Percentiles rank a stretch among this genome's conserved stretches.
These are phyloP conservation scores for Alternaria ethzedia DNA, from an alignment of 2,329 filamentous ascomycete genomes.

Conservation along the genomic window DNA sequence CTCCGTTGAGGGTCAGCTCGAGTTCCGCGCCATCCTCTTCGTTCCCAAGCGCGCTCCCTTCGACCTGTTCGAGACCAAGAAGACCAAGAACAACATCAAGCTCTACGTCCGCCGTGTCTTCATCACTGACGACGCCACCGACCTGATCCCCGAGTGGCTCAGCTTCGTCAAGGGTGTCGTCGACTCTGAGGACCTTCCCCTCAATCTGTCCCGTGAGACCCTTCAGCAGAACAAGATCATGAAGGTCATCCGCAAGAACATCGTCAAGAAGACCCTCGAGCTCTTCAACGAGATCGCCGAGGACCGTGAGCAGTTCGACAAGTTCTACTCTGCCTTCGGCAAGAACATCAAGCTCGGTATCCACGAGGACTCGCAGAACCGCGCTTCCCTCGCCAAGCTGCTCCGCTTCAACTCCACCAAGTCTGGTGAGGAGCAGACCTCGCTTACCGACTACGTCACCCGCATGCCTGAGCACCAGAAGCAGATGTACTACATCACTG, in stretches of 20 bases:
- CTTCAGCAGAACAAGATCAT: slow-evolving; percentile 99
- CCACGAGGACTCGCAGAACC: slow-evolving; percentile 99
- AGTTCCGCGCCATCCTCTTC: slow-evolving; percentile 99
- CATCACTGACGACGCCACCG: slow-evolving; percentile 99
- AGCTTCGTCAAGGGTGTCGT: slow-evolving; percentile 99
- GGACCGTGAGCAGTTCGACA: slow-evolving; percentile 99
- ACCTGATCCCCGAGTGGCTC: slow-evolving; percentile 99
- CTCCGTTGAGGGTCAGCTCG: slow-evolving; percentile 99
- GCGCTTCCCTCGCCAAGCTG: slow-evolving; percentile 89
- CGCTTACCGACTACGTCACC: slow-evolving; percentile 95
- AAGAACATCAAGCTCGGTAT: slow-evolving; percentile 99
- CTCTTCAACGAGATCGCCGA: slow-evolving; percentile 99
- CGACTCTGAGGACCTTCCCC: slow-evolving; percentile 98
- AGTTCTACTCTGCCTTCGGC: slow-evolving; percentile 99
- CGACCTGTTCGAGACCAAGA: slow-evolving; percentile 99
- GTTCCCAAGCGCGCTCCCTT: slow-evolving; percentile 99
- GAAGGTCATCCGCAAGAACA: slow-evolving; percentile 99
- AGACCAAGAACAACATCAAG: slow-evolving; percentile 99
- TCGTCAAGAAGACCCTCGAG: slow-evolving; percentile 99
- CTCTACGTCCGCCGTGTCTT: slow-evolving; percentile 99
- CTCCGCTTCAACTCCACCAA: slow-evolving; percentile 99
- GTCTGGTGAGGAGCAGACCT: slow-evolving; percentile 94
- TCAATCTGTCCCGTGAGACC: slow-evolving; percentile 99
- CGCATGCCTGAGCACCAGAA: slow-evolving; percentile 99
- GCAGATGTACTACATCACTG: slow-evolving; percentile 99